Conservation (phyloP, 2,329 filamentous ascomycete species). For the Aureobasidium sp. region DNA sequence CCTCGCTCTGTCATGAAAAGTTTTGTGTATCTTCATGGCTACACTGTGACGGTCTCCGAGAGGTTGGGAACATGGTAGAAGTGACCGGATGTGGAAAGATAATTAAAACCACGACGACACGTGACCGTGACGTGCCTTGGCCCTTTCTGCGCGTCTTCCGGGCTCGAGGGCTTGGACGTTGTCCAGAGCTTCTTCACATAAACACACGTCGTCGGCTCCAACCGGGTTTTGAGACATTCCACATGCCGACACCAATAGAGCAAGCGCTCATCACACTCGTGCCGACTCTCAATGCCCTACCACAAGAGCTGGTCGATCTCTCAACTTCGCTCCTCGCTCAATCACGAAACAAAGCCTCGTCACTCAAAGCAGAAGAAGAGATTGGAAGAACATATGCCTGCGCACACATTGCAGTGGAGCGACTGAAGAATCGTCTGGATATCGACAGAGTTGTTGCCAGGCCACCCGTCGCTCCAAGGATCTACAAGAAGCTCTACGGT, state of each 20-base stretch:
- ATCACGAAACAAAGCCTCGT: slow-evolving; percentile 67
- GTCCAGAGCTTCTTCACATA: not conserved
- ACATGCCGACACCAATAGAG: slow-evolving; percentile 65
- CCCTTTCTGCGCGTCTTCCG: not conserved
- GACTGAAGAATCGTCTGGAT: slow-evolving; percentile 66
- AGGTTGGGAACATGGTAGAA: not conserved
- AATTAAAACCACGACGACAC: not conserved
- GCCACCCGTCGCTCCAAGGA: slow-evolving; percentile 67
- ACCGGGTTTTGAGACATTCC: not conserved
- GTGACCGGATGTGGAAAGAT: not conserved
- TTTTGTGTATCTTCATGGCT: too few species aligned
- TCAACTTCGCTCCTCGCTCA: slow-evolving; percentile 69
- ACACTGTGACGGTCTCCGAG: too few species aligned
- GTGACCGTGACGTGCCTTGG: slow-evolving; percentile 3
- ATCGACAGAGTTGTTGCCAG: slow-evolving; percentile 67
- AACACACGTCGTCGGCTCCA: not conserved
- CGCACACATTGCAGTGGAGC: slow-evolving; percentile 83
- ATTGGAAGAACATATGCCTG: slow-evolving; percentile 78
- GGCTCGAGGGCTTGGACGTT: not conserved
- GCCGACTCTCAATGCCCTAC: slow-evolving; percentile 63
- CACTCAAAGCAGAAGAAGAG: slow-evolving; percentile 77
- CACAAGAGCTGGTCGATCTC: slow-evolving; percentile 61
- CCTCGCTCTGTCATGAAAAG: too few species aligned
- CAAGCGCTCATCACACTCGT: slow-evolving; percentile 65
- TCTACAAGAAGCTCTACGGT: slow-evolving; percentile 76